Percentiles rank a stretch among this genome's conserved stretches.
Evolutionary conservation across 495 filamentous ascomycete genomes (phyloP).

Genomic region (Penicillium chermesinum): DNA sequence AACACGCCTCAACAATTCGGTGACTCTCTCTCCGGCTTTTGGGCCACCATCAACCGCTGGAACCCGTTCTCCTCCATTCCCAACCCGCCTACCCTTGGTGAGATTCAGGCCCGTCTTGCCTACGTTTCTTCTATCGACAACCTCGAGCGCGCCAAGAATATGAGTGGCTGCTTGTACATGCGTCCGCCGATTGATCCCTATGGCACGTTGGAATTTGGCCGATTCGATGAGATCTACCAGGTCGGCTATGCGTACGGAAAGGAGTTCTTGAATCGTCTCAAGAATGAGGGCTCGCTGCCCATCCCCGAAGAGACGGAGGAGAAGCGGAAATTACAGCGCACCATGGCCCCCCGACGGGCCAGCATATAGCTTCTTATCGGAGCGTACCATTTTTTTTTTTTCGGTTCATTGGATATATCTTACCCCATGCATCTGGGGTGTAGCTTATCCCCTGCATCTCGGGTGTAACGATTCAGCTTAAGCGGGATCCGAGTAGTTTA

Average conservation of each 20-base stretch:
- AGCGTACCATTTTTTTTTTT: background rate
- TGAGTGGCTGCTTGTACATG: slow-evolving; percentile 88
- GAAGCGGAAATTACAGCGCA: slow-evolving; percentile 82
- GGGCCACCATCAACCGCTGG: slow-evolving; percentile 92
- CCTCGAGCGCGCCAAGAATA: slow-evolving; percentile 84
- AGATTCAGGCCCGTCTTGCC: slow-evolving; percentile 90
- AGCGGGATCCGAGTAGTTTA: too few relatives aligned
- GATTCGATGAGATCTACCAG: slow-evolving; percentile 94
- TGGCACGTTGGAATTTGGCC: slow-evolving; percentile 91
- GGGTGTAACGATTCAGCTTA: too few relatives aligned
- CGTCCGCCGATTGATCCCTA: slow-evolving; percentile 89
- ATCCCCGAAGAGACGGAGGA: slow-evolving; percentile 70
- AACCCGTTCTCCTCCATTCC: slow-evolving; percentile 83
- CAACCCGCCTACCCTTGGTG: slow-evolving; percentile 90
- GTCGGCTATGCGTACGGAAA: slow-evolving; percentile 83
- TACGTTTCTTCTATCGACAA: slow-evolving; percentile 94
- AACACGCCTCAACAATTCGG: slow-evolving; percentile 85
- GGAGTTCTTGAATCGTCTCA: slow-evolving; percentile 66
- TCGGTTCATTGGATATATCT: too few relatives aligned
- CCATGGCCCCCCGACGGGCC: slow-evolving; percentile 87
- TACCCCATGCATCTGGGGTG: background rate
- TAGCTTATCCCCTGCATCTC: too few relatives aligned
- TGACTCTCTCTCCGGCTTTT: slow-evolving; percentile 90
- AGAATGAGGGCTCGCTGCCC: slow-evolving; percentile 66
- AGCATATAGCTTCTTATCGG: slow-evolving; percentile 55